Base-by-base conservation (phyloP, 2,329 filamentous ascomycete species). In the Fusarium stilboides region DNA sequence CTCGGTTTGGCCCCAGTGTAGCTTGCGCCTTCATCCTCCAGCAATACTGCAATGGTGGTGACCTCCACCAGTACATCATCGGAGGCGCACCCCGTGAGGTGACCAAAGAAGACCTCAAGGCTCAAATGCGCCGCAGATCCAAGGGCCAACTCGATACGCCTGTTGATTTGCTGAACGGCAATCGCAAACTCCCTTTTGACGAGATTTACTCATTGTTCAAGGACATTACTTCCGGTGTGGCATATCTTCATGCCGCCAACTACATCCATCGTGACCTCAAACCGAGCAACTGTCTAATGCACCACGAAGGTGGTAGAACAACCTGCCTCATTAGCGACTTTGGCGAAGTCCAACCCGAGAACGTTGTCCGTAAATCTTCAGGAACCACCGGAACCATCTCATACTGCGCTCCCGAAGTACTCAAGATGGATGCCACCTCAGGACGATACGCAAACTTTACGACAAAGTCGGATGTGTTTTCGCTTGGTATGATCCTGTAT, bases 241-340 rank as follows among this genome's bases (percentile, higher is more conserved):
- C 94, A 44, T 95, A 98, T 77, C 86, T 99, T 1, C 96, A 99
- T 75, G 87, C 87, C 4, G 93, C 95, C 72, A 95, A 94, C 70
- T 99, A 98, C 78, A 97, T 99, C 28, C 96, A 99, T 76, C 90
- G 96, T 57, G 96, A 99, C 78, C 85, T 99, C 26, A 99, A 99
- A 78, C 96, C 96, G 3, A 96, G 92, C 77, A 99, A 99, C 74
- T 99, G 97, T 74, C 85, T 99, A 5, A 82, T 99, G 1, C 94
- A 98, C 75, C 87, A 87, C 33, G 92, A 91, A 63, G 91, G 90
- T 24, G 87, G 86, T 47, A 90, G 89, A 40, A 83, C 94, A 13
- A 88, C 87, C 53, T 97, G 97, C 46, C 84, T 99, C 17, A 97
- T 99, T 58, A 98, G 95, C 77, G 96, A 99, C 77, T 99, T 99